These are phyloP conservation scores for Phoma sp. DNA, from an alignment of 2,329 filamentous ascomycete genomes.

Conservation along the genomic window DNA sequence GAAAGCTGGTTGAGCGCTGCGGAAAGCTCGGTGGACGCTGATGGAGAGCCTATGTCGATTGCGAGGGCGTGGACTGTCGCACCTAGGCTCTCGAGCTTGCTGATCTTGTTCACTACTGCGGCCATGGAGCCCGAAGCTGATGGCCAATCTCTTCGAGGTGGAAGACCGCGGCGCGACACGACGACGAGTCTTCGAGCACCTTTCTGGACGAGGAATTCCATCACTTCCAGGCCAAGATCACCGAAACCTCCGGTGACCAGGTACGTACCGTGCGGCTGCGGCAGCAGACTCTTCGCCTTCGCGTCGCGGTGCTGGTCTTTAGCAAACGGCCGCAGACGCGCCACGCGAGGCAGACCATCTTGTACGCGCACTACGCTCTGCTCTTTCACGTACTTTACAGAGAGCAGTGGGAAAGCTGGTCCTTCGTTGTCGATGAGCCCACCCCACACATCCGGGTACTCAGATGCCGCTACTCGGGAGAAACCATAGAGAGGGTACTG, in stretches of 20 bases:
- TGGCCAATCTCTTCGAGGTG: constrained; percentile 43
- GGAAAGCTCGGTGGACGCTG: constrained; percentile 28
- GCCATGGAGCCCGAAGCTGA: constrained; percentile 15
- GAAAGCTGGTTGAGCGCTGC: constrained; percentile 39
- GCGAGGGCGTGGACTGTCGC: constrained; percentile 46
- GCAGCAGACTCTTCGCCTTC: constrained; percentile 16
- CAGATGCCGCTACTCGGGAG: constrained; percentile 48
- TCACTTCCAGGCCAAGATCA: constrained; percentile 49
- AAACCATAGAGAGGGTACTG: constrained; percentile 49
- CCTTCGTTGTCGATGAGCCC: constrained; percentile 48
- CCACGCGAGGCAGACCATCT: constrained; percentile 48
- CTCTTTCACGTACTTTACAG: constrained; percentile 21
- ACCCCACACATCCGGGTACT: constrained; percentile 50
- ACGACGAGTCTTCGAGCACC: constrained; percentile 53
- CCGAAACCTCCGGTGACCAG: constrained; percentile 53
- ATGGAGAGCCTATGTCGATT: constrained; percentile 44
- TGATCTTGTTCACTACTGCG: constrained; percentile 20
- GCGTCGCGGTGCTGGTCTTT: constrained; percentile 21
- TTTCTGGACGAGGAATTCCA: constrained; percentile 49
- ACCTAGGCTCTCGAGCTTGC: constrained; percentile 26
- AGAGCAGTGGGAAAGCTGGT: constrained; percentile 5
- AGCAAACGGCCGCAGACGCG: constrained; percentile 37
- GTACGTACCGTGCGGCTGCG: constrained; percentile 51
- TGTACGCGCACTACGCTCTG: constrained; percentile 49
- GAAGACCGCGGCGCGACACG: constrained; percentile 48